Base-by-base conservation (phyloP, 225 moss, liverwort and hornwort species). In the Sphagnum contortum region DNA sequence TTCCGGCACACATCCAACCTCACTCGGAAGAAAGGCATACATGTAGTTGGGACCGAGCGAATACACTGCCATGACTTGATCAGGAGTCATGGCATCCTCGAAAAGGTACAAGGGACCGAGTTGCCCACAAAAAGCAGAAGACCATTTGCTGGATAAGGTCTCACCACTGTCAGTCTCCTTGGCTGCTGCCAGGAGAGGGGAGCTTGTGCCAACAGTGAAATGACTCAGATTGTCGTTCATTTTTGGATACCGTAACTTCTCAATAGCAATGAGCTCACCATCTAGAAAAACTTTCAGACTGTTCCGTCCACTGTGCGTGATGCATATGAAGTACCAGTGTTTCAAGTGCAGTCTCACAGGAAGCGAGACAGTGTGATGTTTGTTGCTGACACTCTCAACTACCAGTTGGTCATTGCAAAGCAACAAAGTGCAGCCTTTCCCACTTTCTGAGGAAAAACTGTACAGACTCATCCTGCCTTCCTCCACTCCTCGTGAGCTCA, bases 41-140 rank as follows among this genome's bases (percentile, higher is more conserved):
- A 80, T 80, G 48, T 80, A 80, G 50, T 69, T 48, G 47, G 75
- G 72, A 51, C 79, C 79, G n/a, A 80, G 62, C 13, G 72, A 80
- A 60, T 75, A 66, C 8, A 80, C 68, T 7, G 64, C 79, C 44
- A 62, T 68, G 57, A 75, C 75, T 63, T 80, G 75, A 45, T 80
- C 75, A 65, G 66, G 48, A 56, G 79, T 69, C 54, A 80, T 72
- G 6, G 58, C 75, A 48, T 80, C 79, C 55, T 80, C 79, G 54
- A 80, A 80, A 54, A 80, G 75, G 55, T 80, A 80, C 55, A 75
- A 62, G 3, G 79, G 75, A 48, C 79, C 79, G 45, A 80, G 72
- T 58, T 80, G 79, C 9, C 79, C 79, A 75, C 72, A 75, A 5
- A 80, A 72, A 9, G 79, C 65, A 55, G 75, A 64, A 13, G 75